phyloP scores from a whole-genome alignment of 352 stramenopile species.

The Pythium sp. region DNA sequence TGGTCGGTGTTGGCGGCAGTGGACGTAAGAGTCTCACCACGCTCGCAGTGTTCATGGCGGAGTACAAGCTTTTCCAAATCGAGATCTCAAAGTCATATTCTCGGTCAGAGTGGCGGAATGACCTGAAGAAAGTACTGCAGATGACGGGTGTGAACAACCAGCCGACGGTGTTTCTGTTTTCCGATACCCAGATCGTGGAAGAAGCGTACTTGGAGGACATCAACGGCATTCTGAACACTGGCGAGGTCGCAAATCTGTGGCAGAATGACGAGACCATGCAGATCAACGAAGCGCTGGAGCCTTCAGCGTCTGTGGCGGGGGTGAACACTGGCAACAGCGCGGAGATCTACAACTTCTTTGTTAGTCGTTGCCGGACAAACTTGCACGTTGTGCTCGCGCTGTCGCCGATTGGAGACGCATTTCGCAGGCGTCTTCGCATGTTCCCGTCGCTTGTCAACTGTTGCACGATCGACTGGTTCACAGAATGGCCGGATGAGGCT shows the following conservation, averaged over 20 bases:
- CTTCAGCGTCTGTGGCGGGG: constrained; percentile 47
- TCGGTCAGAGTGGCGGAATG: constrained; percentile 90
- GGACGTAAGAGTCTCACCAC: constrained; percentile 92
- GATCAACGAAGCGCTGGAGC: constrained; percentile 77
- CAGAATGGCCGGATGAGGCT: constrained; percentile 93
- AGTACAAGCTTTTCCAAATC: constrained; percentile 95
- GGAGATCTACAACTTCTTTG: constrained; percentile 91
- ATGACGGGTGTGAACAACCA: constrained; percentile 80
- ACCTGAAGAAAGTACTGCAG: constrained; percentile 89
- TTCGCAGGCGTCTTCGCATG: constrained; percentile 92
- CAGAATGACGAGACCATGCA: constrained; percentile 85
- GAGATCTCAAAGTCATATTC: constrained; percentile 95
- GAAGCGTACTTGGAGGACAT: constrained; percentile 93
- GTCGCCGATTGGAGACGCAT: constrained; percentile 92
- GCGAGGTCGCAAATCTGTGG: constrained; percentile 92
- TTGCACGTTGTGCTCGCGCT: constrained; percentile 93
- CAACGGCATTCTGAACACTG: constrained; percentile 92
- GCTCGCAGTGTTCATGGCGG: constrained; percentile 92
- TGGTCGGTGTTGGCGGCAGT: constrained; percentile 92
- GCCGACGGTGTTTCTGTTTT: constrained; percentile 92
- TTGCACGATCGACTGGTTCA: constrained; percentile 97
- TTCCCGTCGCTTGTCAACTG: constrained; percentile 96
- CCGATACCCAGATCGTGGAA: constrained; percentile 92
- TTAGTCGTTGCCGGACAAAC: constrained; percentile 89
- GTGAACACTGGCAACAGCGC: constrained; percentile 73